Evolutionary conservation across 805 yeast species (phyloP).

Genomic region (Suhomyces sp.): DNA sequence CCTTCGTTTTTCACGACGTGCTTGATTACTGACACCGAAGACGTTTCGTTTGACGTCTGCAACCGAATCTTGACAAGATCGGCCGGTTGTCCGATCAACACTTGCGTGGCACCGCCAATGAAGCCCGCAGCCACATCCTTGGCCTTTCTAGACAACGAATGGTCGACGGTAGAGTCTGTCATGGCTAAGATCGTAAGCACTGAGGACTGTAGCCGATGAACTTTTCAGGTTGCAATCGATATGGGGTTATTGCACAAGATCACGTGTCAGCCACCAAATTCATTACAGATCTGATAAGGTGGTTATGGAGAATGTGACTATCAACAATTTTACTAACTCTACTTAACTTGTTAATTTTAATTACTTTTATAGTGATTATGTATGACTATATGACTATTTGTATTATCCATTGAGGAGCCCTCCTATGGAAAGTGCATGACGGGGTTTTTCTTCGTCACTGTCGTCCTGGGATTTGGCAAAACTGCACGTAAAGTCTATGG

Average conservation of each 20-base stretch:
- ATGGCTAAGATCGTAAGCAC: neutral
- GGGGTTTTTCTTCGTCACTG: conserved; percentile 9
- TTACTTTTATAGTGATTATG: no score
- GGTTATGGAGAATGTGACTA: no score
- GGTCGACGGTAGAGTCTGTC: conserved; percentile 25
- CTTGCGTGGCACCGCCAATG: conserved; percentile 47
- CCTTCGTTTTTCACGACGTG: conserved; percentile 42
- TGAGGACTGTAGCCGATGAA: neutral
- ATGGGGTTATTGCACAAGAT: conserved; percentile 11
- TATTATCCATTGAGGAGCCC: conserved; percentile 33
- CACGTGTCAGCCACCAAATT: conserved; percentile 7
- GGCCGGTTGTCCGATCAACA: conserved; percentile 46
- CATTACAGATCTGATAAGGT: neutral
- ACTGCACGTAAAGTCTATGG: conserved; percentile 26
- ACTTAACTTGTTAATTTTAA: no score
- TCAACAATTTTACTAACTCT: no score
- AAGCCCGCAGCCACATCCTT: conserved; percentile 46
- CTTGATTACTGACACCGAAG: conserved; percentile 32
- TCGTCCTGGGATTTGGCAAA: conserved; percentile 4
- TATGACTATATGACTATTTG: no score
- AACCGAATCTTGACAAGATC: conserved; percentile 43
- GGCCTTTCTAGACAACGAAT: conserved; percentile 33
- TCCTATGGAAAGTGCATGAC: conserved; percentile 35
- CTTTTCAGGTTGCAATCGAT: neutral
- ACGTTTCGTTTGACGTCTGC: conserved; percentile 33